phyloP scores from a whole-genome alignment of 2,329 filamentous ascomycete species.

The Magnaporthales sp. region DNA sequence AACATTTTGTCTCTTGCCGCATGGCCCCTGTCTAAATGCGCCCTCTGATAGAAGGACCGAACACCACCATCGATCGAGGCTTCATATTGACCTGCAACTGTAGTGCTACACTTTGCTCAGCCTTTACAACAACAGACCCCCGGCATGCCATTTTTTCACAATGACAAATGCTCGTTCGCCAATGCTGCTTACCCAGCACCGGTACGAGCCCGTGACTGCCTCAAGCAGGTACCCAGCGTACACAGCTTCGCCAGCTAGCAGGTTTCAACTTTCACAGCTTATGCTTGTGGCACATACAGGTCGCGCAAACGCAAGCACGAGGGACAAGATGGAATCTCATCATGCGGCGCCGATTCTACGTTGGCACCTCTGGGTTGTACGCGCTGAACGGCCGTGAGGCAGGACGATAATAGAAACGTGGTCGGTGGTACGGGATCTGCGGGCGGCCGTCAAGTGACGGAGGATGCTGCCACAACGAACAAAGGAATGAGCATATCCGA shows the following conservation, averaged over 20 bases:
- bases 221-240: not conserved
- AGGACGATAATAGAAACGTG: not conserved
- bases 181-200: not conserved
- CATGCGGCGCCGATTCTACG: not conserved
- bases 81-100: not conserved
- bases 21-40: not conserved
- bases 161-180: not conserved
- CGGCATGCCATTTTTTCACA: not conserved
- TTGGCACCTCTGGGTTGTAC: not conserved
- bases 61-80: not conserved
- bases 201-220: not conserved
- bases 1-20: not conserved
- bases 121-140: not conserved
- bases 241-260: not conserved
- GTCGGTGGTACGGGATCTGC: not conserved
- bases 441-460: not conserved
- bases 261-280: not conserved
- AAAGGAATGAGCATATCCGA: slow-evolving; percentile 1
- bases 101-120: not conserved
- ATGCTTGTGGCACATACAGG: not conserved
- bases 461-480: not conserved
- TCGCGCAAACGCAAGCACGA: not conserved
- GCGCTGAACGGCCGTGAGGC: not conserved
- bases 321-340: not conserved
- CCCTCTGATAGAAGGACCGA: not conserved